Base-by-base conservation (phyloP, 306 rosid species). In the Rosa chinensis region DNA sequence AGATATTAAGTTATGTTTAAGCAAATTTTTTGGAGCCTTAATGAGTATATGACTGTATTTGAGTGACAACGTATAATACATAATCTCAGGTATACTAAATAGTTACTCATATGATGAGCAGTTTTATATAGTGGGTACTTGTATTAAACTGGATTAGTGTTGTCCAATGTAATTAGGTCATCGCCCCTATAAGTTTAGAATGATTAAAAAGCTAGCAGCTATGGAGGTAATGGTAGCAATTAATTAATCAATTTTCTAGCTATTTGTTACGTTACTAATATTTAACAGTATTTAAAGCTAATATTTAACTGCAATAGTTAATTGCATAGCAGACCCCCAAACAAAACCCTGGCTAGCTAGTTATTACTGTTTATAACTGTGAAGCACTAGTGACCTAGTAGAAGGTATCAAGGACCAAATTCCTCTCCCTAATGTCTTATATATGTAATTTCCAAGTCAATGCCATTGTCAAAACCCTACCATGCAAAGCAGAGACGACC, bases 381-480 rank as follows among this genome's bases (percentile, higher is more conserved):
- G 12, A 39, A 72, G 66, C 76, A 73, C 32, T 68, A 56, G 82
- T 66, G 79, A 66, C 74, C 70, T 62, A 37, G 48, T 77, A 49
- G 52, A 55, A 28, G 67, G 66, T 59, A 23, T 32, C 66, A n/a
- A 52, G 20, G 37, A 39, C 32, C 64, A 7, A 14, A 39, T 20
- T 25, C 18, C 25, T 32, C 52, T 37, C 20, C 11, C 21, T 71
- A 49, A 11, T 59, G 4, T 9, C 35, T 59, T 61, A 59, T 59
- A 11, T 14, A 23, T 2, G 6, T 23, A 3, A 10, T 3, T 10
- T 20, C 62, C 5, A 63, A 63, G 43, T 32, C 69, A 39, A 39
- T 66, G 23, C 47, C 10, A 66, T 7, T 39, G 2, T 18, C 25
- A 14, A 1, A 37, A 39, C 45, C 14, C 81, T 20, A 64, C 70